Percentiles rank a stretch among this genome's conserved stretches.
phyloP scores from a whole-genome alignment of 345 rosid species.

The Iberis pinnata region DNA sequence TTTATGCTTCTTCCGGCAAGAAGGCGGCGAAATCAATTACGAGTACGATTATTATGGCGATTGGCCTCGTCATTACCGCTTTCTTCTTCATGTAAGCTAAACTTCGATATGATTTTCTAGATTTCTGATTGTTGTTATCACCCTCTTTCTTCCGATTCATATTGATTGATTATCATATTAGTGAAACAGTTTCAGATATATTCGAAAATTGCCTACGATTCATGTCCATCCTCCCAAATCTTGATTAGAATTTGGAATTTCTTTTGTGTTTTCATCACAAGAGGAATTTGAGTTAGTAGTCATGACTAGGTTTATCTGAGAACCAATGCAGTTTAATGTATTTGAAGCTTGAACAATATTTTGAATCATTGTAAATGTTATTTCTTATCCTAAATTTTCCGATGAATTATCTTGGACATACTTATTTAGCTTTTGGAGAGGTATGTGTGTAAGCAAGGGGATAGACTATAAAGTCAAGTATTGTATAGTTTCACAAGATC shows the following conservation, averaged over 20 bases:
- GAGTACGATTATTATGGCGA: conserved; percentile 67
- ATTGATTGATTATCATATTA: too few relatives aligned
- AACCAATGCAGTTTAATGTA: background rate
- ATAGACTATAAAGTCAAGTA: background rate
- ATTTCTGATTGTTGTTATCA: background rate
- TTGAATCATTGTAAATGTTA: background rate
- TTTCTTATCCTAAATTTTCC: conserved; percentile 1
- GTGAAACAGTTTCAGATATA: too few relatives aligned
- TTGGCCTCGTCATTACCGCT: conserved; percentile 73
- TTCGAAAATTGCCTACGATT: background rate
- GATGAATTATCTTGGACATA: background rate
- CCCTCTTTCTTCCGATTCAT: too few relatives aligned
- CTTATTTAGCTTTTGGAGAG: too few relatives aligned
- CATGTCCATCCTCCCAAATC: too few relatives aligned
- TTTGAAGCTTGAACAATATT: conserved; percentile 14
- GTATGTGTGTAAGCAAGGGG: background rate
- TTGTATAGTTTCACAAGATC: too few relatives aligned
- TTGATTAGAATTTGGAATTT: too few relatives aligned
- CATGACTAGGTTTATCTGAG: background rate
- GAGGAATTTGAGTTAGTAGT: too few relatives aligned
- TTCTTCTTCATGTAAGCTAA: conserved; percentile 71
- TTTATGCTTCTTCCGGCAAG: conserved; percentile 9
- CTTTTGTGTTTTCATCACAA: too few relatives aligned
- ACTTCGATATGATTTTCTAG: conserved; percentile 26
- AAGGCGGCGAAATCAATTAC: conserved; percentile 62